Conservation (phyloP, 2,329 filamentous ascomycete species). For the Ilyonectria sp. region DNA sequence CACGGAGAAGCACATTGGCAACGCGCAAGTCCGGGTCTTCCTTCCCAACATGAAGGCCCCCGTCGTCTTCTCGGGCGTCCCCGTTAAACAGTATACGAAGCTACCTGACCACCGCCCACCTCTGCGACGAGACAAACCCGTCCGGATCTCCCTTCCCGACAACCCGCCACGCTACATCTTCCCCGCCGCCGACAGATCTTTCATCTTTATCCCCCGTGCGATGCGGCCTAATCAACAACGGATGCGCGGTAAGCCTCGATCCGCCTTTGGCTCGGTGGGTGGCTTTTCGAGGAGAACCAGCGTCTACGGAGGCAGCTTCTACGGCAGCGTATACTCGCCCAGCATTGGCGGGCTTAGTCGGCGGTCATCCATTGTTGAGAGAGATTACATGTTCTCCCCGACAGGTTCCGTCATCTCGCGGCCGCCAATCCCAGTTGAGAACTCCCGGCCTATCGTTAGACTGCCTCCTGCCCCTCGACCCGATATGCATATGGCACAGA, state of each 20-base stretch:
- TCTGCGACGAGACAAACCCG: slow-evolving; percentile 94
- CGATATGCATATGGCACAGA: slow-evolving; percentile 42
- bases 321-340: slow-evolving; percentile 86
- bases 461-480: slow-evolving; percentile 76
- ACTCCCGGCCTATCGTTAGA: slow-evolving; percentile 81
- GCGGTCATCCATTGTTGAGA: slow-evolving; percentile 80
- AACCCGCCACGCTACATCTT: slow-evolving; percentile 89
- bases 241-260: slow-evolving; percentile 76
- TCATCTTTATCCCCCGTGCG: slow-evolving; percentile 97
- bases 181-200: slow-evolving; percentile 90
- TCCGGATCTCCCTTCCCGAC: slow-evolving; percentile 90
- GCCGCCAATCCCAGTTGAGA: slow-evolving; percentile 73
- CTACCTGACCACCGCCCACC: slow-evolving; percentile 95
- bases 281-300: slow-evolving; percentile 86
- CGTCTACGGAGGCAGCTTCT: slow-evolving; percentile 78
- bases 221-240: slow-evolving; percentile 95
- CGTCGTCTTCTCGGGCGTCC: slow-evolving; percentile 80
- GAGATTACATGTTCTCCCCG: slow-evolving; percentile 85
- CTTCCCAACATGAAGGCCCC: slow-evolving; percentile 83
- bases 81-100: slow-evolving; percentile 92
- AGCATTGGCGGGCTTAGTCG: slow-evolving; percentile 90
- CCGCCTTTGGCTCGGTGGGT: slow-evolving; percentile 77
- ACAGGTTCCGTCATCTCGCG: slow-evolving; percentile 84
- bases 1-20: slow-evolving; percentile 86
- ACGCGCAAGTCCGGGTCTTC: slow-evolving; percentile 86